phyloP scores from a whole-genome alignment of 75 land plant species.

The Cupressus sempervirens region DNA sequence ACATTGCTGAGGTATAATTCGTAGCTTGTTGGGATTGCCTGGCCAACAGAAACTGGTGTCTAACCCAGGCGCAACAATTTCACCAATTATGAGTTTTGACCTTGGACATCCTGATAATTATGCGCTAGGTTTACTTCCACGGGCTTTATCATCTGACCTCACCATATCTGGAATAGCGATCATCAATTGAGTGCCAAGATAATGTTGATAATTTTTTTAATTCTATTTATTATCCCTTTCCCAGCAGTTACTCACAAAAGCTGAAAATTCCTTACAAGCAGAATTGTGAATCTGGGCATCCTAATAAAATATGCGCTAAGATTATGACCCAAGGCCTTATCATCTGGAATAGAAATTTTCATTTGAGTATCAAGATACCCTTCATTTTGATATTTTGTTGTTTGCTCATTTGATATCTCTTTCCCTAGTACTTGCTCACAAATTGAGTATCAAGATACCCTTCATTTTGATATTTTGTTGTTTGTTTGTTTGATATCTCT shows the following conservation, averaged over 20 bases:
- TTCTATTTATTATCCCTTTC: too few relatives aligned
- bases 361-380: background rate
- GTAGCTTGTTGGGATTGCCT: background rate
- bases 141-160: background rate
- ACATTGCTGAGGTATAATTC: background rate
- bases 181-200: background rate
- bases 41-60: background rate
- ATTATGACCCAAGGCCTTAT: background rate
- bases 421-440: background rate
- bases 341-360: background rate
- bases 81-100: background rate
- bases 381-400: background rate
- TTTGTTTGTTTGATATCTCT: too few relatives aligned
- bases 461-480: background rate
- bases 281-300: background rate
- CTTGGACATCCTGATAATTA: background rate
- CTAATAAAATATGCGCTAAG: too few relatives aligned
- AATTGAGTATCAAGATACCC: background rate
- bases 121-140: too few relatives aligned
- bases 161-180: background rate
- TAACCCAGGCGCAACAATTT: background rate
- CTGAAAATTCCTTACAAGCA: background rate
- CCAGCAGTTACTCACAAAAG: too few relatives aligned
- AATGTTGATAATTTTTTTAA: too few relatives aligned
- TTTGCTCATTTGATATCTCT: background rate